Base-by-base conservation (phyloP, 805 yeast genomes). In the Saturnispora kantuleensis region DNA sequence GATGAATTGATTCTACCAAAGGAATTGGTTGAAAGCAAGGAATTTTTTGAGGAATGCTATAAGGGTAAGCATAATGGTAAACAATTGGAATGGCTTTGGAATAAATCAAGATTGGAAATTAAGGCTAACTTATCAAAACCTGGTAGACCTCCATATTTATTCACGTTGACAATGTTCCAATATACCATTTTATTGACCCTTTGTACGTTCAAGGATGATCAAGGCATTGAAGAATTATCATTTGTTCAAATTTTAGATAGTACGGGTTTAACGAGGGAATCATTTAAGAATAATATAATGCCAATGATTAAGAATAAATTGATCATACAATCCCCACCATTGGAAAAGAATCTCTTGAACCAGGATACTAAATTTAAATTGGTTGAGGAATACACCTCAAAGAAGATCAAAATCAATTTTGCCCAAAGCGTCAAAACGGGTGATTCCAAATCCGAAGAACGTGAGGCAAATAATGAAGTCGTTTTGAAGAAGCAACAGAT, bases 81-180 rank as follows among this genome's bases (percentile, higher is more conserved):
- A 63, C 79, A 86, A 51, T 74, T 93, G 55, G 84, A 85, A 58
- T 93, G 99, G 99, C 74, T 90, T 48, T 93, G 97, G 97, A 83
- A 87, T 55, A 78, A 86, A 59, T 86, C 95, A 39, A 83, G 90
- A 62, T 93, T 94, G 48, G 99, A 93, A 61, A 65, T 93, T 46
- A 84, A 81, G 63, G 95, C 95, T 10, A 84, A 86, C 58, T 73
- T 88, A 50, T 76, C 90, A 5, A 81, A 81, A 53, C 80, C 83
- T 32, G 89, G 89, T 6, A 81, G 79, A 58, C 83, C 89, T 4
- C 88, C 95, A 39, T 85, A 82, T 57, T 68, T 73, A 17, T 82
- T 94, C 57, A 82, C 84, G 3, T 87, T 87, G 36, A 83, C 96
- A 5, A 72, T 86, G 46, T 84, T 79, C 52, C 98, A 93, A 64